Percentiles rank a stretch among this genome's conserved stretches.
phyloP scores from a whole-genome alignment of 1,284 basidiomycete genomes.

The Apiotrichum porosum region DNA sequence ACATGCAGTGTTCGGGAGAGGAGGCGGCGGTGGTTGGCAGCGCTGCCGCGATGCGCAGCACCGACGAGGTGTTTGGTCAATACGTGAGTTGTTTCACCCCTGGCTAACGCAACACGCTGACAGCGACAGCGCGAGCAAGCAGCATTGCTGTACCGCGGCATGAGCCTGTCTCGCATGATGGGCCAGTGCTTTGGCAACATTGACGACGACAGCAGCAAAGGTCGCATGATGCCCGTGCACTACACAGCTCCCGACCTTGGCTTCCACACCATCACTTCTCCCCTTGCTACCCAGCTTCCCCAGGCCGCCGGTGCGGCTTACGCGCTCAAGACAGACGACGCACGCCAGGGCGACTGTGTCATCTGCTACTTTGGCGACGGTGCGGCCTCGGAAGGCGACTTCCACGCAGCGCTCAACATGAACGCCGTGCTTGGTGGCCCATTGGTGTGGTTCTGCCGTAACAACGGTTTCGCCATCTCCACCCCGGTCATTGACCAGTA shows the following conservation, averaged over 20 bases:
- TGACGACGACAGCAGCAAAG: conserved; percentile 76
- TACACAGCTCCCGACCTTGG: conserved; percentile 78
- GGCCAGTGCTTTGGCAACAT: conserved; percentile 82
- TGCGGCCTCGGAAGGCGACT: conserved; percentile 56
- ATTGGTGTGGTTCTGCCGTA: conserved; percentile 44
- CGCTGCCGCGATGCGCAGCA: conserved; percentile 72
- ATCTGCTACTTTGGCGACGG: conserved; percentile 84
- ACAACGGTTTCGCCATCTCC: conserved; percentile 77
- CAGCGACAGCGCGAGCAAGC: conserved; percentile 73
- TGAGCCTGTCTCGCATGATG: conserved; percentile 68
- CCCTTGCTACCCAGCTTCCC: conserved; percentile 91
- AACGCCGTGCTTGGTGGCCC: conserved; percentile 51
- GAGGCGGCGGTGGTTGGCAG: conserved; percentile 88
- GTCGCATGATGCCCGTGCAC: conserved; percentile 85
- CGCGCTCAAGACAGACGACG: conserved; percentile 74
- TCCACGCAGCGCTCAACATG: conserved; percentile 55
- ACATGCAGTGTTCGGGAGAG: conserved; percentile 71
- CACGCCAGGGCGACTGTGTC: conserved; percentile 69
- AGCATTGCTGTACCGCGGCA: conserved; percentile 82
- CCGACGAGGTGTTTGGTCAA: conserved; percentile 65
- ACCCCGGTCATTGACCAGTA: conserved; percentile 87
- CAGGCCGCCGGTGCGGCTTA: conserved; percentile 92
- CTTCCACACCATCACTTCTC: conserved; percentile 90
- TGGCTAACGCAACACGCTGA: background rate
- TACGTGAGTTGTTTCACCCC: conserved; percentile 51